phyloP scores from a whole-genome alignment of 2,329 filamentous ascomycete species.

The Aspergillus fructus region DNA sequence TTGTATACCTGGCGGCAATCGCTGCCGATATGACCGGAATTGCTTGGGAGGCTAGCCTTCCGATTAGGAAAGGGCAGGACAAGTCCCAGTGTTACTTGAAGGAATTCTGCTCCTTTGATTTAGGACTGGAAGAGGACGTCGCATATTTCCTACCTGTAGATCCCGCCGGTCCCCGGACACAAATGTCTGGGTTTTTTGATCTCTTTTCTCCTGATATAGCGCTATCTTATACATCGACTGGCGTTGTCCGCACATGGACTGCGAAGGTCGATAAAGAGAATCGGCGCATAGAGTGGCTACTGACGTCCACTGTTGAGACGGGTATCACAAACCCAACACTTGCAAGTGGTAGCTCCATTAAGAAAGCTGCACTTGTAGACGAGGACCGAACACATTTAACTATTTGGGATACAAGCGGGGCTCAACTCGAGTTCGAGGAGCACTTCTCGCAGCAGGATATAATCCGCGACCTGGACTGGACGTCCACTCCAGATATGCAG shows the following conservation, averaged over 20 bases:
- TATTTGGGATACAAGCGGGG: constrained; percentile 86
- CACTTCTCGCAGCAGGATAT: constrained; percentile 70
- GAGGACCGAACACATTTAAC: constrained; percentile 70
- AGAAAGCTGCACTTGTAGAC: constrained; percentile 83
- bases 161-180: constrained; percentile 71
- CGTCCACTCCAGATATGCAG: constrained; percentile 83
- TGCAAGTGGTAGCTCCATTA: constrained; percentile 80
- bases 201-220: constrained; percentile 83
- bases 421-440: constrained; percentile 77
- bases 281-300: constrained; percentile 73
- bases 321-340: constrained; percentile 70
- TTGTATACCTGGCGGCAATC: constrained; percentile 74
- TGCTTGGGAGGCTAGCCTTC: constrained; percentile 74
- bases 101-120: constrained; percentile 70
- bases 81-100: constrained; percentile 50
- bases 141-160: constrained; percentile 75
- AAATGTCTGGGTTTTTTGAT: constrained; percentile 77
- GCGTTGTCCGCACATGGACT: constrained; percentile 80
- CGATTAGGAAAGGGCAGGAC: constrained; percentile 37
- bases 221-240: constrained; percentile 75
- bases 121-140: constrained; percentile 56
- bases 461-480: constrained; percentile 90
- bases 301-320: constrained; percentile 79
- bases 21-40: constrained; percentile 75
- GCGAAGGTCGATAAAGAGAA: constrained; percentile 65